Evolutionary conservation across 2,329 filamentous ascomycete genomes (phyloP), one percentile per base, ranked within the genome.

Genomic region (Xylaria sp.): DNA sequence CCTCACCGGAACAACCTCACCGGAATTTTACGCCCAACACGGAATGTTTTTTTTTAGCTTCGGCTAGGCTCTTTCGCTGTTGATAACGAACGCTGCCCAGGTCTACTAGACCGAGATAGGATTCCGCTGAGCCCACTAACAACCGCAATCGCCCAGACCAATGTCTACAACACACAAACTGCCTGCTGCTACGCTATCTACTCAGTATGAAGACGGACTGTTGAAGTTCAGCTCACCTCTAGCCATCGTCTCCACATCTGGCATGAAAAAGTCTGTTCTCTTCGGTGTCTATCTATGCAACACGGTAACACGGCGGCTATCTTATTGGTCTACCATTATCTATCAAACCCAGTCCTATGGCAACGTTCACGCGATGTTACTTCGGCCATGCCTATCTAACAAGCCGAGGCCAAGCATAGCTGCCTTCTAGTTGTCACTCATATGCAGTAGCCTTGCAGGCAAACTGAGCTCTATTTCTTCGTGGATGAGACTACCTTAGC

Each of bases 301-400:
- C 16, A 29, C 58, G 50, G 66, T 55, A 63, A 66, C 47, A 35
- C 40, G 51, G 51, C 53, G 29, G 12, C n/a, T 58, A 25, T 5
- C 29, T 25, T 55, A 63, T 66, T 62, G 53, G 58, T 13, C 42
- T 35, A 32, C n/a, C 18, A 55, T 60, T 50, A 50, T 60, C 65
- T 60, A 60, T 60, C 62, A 65, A 35, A 9, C 8, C 5, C 10
- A 35, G n/a, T 35, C 51, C 21, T n/a, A 18, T 50, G 23, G 50
- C 51, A 32, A 58, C 12, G 16, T 47, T 60, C 25, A 47, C 55
- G 8, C 42, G 10, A 40, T 53, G 21, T 47, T 37, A 13, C 40
- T n/a, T 32, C 23, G 5, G 48, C 21, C n/a, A 40, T n/a, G 60
- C 35, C 16, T 55, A 60, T 48, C 48, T n/a, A 42, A 18, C 47